These are phyloP conservation scores for Pestalotiopsis sp. DNA, from an alignment of 2,329 filamentous ascomycete species.

Conservation along the genomic window DNA sequence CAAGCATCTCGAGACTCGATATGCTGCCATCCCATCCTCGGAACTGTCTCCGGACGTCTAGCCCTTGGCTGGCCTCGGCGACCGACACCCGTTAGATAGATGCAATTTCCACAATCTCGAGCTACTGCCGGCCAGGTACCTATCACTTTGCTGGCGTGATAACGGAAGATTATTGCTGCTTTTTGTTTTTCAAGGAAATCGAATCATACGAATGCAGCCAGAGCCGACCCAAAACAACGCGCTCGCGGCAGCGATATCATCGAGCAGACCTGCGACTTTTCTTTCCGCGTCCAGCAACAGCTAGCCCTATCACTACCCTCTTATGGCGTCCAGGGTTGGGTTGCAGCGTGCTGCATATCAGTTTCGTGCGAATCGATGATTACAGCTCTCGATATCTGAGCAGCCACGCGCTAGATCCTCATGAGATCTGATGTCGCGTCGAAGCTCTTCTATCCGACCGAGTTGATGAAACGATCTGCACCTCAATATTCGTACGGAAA, in stretches of 20 bases:
- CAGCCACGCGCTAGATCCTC: too few relatives aligned
- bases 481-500: too few relatives aligned
- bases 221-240: neutral
- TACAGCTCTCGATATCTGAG: too few relatives aligned
- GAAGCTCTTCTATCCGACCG: too few relatives aligned
- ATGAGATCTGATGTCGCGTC: too few relatives aligned
- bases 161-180: neutral
- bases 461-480: too few relatives aligned
- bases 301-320: neutral
- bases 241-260: neutral
- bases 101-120: conserved; percentile 9
- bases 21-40: neutral
- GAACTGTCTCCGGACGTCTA: neutral
- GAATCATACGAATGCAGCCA: neutral
- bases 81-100: neutral
- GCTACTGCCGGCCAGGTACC: neutral
- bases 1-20: neutral
- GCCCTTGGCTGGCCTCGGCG: neutral
- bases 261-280: neutral
- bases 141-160: neutral
- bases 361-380: too few relatives aligned
- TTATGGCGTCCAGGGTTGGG: too few relatives aligned
- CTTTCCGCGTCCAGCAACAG: neutral
- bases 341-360: too few relatives aligned
- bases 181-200: neutral